These are phyloP conservation scores for Zygotorulaspora mrakii DNA, from an alignment of 1,139 yeast genomes.

Conservation along the genomic window DNA sequence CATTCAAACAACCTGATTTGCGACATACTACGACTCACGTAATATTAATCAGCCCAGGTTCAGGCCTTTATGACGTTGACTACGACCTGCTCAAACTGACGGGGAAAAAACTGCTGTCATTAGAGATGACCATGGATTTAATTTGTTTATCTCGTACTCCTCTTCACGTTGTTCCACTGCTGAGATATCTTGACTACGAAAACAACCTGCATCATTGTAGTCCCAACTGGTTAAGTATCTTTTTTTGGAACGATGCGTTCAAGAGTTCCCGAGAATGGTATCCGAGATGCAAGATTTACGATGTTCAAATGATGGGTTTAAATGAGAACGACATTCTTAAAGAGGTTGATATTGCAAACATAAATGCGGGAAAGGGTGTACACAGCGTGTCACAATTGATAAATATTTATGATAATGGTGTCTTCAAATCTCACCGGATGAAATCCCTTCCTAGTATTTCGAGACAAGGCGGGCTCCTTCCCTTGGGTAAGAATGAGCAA, in stretches of 20 bases:
- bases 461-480: not conserved
- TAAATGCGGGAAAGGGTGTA: slow-evolving; percentile 16
- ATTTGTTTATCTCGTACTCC: slow-evolving; percentile 90
- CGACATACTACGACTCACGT: slow-evolving; percentile 85
- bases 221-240: slow-evolving; percentile 92
- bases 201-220: slow-evolving; percentile 68
- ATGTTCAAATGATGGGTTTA: slow-evolving; percentile 96
- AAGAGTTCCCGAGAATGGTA: slow-evolving; percentile 58
- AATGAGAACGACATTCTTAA: slow-evolving; percentile 74
- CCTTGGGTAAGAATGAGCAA: slow-evolving; percentile 4
- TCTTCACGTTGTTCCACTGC: slow-evolving; percentile 83
- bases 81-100: slow-evolving; percentile 71
- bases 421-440: slow-evolving; percentile 39
- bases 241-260: slow-evolving; percentile 71
- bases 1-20: slow-evolving; percentile 80
- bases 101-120: slow-evolving; percentile 65
- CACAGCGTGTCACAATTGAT: slow-evolving; percentile 48
- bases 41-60: slow-evolving; percentile 82
- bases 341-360: slow-evolving; percentile 26
- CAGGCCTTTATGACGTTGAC: slow-evolving; percentile 91
- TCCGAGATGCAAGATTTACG: slow-evolving; percentile 90
- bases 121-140: slow-evolving; percentile 84
- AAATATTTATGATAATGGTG: slow-evolving; percentile 57
- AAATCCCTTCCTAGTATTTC: not conserved
- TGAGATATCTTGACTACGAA: slow-evolving; percentile 59